Evolutionary conservation across 805 yeast genomes (phyloP), one percentile per base, ranked within the genome.

Genomic region (Isabelozyma gotoi): DNA sequence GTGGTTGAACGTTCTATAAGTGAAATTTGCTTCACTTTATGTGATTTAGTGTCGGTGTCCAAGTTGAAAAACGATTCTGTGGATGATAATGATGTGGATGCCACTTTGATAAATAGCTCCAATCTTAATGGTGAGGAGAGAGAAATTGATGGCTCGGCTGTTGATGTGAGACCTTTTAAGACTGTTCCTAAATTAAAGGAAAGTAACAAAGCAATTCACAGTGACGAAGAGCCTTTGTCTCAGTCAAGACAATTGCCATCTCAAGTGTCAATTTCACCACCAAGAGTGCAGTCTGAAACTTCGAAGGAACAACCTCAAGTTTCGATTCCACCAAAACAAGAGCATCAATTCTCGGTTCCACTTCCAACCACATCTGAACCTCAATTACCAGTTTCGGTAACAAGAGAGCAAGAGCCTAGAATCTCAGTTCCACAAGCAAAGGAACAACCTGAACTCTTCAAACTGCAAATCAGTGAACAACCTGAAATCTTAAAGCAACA

Each of bases 1-100:
- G 76, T 89, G 2, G 75, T 90, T 15, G 85, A 88, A 62, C 78
- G 89, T 17, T 84, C 97, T 0, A 67, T 88, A 7, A 77, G 86
- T 36, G 96, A 90, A 55, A 67, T 90, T 29, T 74, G 84, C 6
- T 84, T 82, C 56, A 66, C 84, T 2, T 67, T 84, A 18, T 83
- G 86, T 56, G 86, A 83, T 49, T 72, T 83, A 42, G 55, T 85
- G 15, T 68, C 82, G 2, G 73, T 72, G 2, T 76, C 77, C 19
- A 87, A 78, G 51, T 61, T 80, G 39, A 65, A 57, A 21, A 48
- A 43, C 20, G 41, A 42, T 21, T 40, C 48, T 12, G 39, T 31
- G 5, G 44, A 50, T 17, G 20, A 36, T 8, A 29, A 35, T 11
- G 32, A 20, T 19, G 14, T 41, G 33, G 39, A 49, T 18, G 44